A percentile compares a stretch with the other conserved stretches of the same genome.
phyloP scores from a whole-genome alignment of 306 rosid species.

The Pachyrhizus erosus region DNA sequence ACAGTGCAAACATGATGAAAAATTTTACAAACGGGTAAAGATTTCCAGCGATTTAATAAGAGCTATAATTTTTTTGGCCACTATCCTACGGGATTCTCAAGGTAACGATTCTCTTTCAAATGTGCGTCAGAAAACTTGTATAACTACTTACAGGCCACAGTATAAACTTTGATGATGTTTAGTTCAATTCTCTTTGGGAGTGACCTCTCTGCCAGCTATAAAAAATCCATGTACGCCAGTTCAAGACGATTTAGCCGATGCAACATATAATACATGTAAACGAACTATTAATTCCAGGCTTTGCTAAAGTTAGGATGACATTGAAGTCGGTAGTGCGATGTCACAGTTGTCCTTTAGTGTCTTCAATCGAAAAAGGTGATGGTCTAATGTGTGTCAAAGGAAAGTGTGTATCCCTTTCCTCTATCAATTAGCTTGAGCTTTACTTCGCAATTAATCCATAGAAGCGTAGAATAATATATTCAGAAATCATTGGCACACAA shows the following conservation, averaged over 20 bases:
- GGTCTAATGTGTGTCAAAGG: background rate
- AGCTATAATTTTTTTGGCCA: no score
- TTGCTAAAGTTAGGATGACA: constrained; percentile 3
- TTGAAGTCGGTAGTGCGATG: constrained; percentile 39
- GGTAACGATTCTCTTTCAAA: no score
- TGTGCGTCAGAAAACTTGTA: no score
- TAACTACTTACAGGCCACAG: no score
- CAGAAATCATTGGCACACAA: background rate
- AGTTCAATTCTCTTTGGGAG: background rate
- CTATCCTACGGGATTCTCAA: no score
- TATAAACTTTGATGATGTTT: no score
- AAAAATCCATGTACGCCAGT: no score
- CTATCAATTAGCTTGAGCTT: constrained; percentile 20
- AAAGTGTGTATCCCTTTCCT: constrained; percentile 37
- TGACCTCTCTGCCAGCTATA: no score
- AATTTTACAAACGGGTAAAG: no score
- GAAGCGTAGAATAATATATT: constrained; percentile 1
- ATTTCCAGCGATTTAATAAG: no score
- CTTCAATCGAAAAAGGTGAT: constrained; percentile 13
- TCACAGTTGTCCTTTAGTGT: constrained; percentile 20
- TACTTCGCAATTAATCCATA: constrained; percentile 45
- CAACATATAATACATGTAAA: background rate
- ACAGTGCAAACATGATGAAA: background rate
- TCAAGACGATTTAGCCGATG: background rate
- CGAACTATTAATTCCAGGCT: background rate